Conservation (phyloP, 108 stramenopile species). For the Pseudonitzschia multiseries region DNA sequence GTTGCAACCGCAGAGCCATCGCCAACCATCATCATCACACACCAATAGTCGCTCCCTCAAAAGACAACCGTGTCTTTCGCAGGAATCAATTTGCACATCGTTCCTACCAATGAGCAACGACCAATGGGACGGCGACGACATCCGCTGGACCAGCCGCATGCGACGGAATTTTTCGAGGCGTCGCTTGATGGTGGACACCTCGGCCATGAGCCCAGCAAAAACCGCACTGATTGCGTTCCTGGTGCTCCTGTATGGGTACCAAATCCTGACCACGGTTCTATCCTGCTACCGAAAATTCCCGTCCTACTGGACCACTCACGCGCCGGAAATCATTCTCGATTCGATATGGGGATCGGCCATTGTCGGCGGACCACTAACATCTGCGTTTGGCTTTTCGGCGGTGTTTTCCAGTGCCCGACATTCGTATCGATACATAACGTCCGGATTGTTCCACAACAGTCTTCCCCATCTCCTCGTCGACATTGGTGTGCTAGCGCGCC, state of each 20-base stretch:
- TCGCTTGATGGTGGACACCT: not conserved
- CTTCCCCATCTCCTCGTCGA: conserved; percentile 68
- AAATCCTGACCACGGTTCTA: conserved; percentile 54
- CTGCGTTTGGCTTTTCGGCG: conserved; percentile 56
- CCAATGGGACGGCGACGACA: conserved; percentile 47
- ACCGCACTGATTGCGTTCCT: conserved; percentile 38
- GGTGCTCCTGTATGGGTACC: conserved; percentile 53
- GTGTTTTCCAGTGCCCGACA: conserved; percentile 41
- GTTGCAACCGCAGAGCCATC: no score
- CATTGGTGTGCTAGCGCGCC: conserved; percentile 43
- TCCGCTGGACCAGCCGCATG: conserved; percentile 29
- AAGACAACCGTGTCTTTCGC: not conserved
- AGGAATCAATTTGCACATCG: not conserved
- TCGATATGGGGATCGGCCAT: conserved; percentile 33
- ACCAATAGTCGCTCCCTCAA: no score
- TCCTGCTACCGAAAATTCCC: conserved; percentile 49
- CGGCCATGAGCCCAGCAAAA: not conserved
- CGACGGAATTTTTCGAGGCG: conserved; percentile 22
- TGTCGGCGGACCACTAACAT: conserved; percentile 45
- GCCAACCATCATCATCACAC: no score
- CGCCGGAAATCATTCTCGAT: conserved; percentile 34
- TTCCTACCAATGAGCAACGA: not conserved
- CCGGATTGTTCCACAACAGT: conserved; percentile 72
- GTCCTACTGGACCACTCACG: conserved; percentile 48
- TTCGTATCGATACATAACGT: conserved; percentile 71